Conservation (phyloP, 768 basidiomycete species). For the Phylloporus sp. region DNA sequence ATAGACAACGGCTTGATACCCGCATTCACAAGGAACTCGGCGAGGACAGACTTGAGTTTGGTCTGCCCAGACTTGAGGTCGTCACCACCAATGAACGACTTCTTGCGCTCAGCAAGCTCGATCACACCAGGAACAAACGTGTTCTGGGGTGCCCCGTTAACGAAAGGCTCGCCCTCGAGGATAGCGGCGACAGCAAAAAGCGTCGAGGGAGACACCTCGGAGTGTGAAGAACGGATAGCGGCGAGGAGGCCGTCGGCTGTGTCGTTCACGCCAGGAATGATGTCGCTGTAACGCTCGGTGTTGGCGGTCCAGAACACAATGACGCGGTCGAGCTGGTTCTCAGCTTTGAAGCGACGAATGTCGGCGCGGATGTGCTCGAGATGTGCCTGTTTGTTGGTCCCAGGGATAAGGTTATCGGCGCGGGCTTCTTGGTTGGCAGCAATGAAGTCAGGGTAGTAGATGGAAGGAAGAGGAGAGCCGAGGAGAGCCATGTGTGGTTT, state of each 20-base stretch:
- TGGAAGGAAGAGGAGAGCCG: conserved; percentile 82
- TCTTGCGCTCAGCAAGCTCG: conserved; percentile 81
- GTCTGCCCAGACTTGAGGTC: conserved; percentile 98
- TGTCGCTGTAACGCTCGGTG: conserved; percentile 95
- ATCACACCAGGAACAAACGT: conserved; percentile 96
- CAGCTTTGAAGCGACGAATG: conserved; percentile 86
- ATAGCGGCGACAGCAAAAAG: conserved; percentile 94
- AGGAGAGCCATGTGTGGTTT: conserved; percentile 76
- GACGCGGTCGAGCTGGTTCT: conserved; percentile 78
- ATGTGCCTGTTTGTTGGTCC: conserved; percentile 82
- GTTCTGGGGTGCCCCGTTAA: conserved; percentile 98
- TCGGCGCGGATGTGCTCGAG: conserved; percentile 90
- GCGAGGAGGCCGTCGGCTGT: conserved; percentile 82
- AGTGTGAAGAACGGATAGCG: conserved; percentile 79
- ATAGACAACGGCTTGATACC: conserved; percentile 98
- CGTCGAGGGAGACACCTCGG: conserved; percentile 94
- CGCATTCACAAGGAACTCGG: conserved; percentile 98
- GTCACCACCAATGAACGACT: conserved; percentile 95
- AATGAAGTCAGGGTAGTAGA: conserved; percentile 98
- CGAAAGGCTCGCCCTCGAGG: conserved; percentile 90
- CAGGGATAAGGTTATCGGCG: conserved; percentile 89
- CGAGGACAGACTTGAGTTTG: conserved; percentile 93
- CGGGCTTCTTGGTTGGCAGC: conserved; percentile 96
- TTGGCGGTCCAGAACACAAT: conserved; percentile 99
- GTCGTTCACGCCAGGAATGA: conserved; percentile 93